Evolutionary conservation across 1,139 yeast genomes (phyloP).

Genomic region (Yarrowia galli): DNA sequence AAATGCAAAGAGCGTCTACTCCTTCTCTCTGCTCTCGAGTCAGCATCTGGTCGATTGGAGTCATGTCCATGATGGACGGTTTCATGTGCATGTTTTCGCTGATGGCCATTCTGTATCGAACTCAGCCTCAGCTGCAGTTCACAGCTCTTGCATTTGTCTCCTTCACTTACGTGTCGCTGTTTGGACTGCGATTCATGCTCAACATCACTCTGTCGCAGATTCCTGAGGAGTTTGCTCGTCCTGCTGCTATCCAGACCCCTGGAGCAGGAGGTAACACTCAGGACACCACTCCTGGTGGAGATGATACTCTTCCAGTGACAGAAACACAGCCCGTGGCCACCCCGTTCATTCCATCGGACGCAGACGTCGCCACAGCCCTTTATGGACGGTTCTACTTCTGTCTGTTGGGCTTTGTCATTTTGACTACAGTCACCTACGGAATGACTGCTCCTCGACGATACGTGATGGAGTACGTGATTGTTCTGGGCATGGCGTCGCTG

Average conservation of each 20-base stretch:
- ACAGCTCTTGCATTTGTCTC: conserved; percentile 74
- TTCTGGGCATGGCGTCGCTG: conserved; percentile 66
- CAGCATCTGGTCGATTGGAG: conserved; percentile 65
- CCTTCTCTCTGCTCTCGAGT: conserved; percentile 80
- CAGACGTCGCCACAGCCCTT: conserved; percentile 64
- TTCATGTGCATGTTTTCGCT: conserved; percentile 68
- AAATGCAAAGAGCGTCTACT: conserved; percentile 73
- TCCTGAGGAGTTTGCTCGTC: conserved; percentile 58
- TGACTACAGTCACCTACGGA: conserved; percentile 62
- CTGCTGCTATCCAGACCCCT: conserved; percentile 62
- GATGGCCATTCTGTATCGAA: conserved; percentile 62
- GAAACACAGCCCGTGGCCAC: conserved; percentile 38
- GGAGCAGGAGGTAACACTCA: conserved; percentile 42
- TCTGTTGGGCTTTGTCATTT: conserved; percentile 64
- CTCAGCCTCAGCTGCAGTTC: conserved; percentile 64
- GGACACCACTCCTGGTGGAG: conserved; percentile 32
- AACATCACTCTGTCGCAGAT: conserved; percentile 74
- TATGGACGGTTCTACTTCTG: conserved; percentile 69
- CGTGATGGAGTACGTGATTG: conserved; percentile 63
- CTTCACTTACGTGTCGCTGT: conserved; percentile 72
- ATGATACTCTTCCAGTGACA: conserved; percentile 40
- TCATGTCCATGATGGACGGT: conserved; percentile 71
- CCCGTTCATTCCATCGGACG: conserved; percentile 50
- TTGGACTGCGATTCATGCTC: conserved; percentile 79
- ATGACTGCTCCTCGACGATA: conserved; percentile 70